Evolutionary conservation across 2,329 filamentous ascomycete species (phyloP), one percentile per base, ranked within the genome.

Genomic region (Cladosporium sp.): DNA sequence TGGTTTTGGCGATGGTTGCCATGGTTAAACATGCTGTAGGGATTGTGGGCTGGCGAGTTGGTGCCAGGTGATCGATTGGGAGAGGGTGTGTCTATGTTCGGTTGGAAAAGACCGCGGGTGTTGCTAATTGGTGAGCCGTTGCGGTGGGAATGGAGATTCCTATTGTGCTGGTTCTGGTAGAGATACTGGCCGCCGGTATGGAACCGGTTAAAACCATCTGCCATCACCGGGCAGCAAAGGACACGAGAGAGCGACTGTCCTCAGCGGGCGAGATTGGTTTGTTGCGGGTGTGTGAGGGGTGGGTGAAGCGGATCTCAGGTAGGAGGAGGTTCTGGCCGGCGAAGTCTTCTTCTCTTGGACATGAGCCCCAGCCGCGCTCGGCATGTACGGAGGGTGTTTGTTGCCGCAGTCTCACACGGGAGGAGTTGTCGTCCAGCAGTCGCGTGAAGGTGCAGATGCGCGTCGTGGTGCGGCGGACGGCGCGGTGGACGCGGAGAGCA

Each of bases 11-110:
- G 88, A 66, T 83, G 80, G 67, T 77, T 79, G 76, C 84, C 84
- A 78, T 91, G 88, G 75, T 87, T 88, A 83, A 90, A 93, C 90
- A 93, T 93, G 78, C 84, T 75, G 83, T 90, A 93, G 18, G 61
- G 34, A 78, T 84, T 76, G 71, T 81, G 79, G 67, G 82, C 80
- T 18, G 82, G 81, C 70, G 82, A 83, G 72, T 82, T 78, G 34
- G 80, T 79, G 66, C 84, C 85, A 54, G 85, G 85, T 55, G 85
- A 87, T 73, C 84, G 83, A 68, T 85, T 83, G 67, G 86, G 85
- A 15, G 85, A 87, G 62, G 85, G 84, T 1, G 84, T 85, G 72
- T 86, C 81, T 62, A 72, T 65, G 72, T 78, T 78, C 69, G 72
- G 77, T 70, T 81, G 80, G 67, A 78, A 66, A 70, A 81, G 80